A percentile compares a stretch with the other conserved stretches of the same genome.
These are phyloP conservation scores for Monilinia laxa DNA, from an alignment of 2,329 filamentous ascomycete genomes.

Conservation along the genomic window DNA sequence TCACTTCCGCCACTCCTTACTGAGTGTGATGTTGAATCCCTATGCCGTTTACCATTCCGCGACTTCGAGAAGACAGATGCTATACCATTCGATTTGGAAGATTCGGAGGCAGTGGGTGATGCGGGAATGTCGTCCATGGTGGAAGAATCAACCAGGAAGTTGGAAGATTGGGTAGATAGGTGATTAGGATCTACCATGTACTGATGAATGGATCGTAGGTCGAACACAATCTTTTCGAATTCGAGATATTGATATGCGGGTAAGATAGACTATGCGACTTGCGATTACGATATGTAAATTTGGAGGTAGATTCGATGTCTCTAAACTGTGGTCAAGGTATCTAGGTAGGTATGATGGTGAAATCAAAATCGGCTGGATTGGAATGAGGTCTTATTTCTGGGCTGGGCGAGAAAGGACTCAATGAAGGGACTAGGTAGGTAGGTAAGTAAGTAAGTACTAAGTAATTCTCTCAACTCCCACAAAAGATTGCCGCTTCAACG, in stretches of 20 bases:
- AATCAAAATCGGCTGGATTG: background rate
- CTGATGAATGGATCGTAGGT: background rate
- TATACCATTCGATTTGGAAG: slow-evolving; percentile 33
- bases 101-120: slow-evolving; percentile 27
- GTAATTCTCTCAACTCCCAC: background rate
- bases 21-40: slow-evolving; percentile 34
- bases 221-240: background rate
- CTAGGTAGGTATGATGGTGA: background rate
- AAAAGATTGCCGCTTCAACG: background rate
- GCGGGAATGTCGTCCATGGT: slow-evolving; percentile 19
- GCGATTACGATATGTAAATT: background rate
- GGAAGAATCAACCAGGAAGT: slow-evolving; percentile 3
- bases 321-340: background rate
- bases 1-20: slow-evolving; percentile 35
- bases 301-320: background rate
- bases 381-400: background rate
- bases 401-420: no score
- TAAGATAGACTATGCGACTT: background rate
- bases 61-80: slow-evolving; percentile 35
- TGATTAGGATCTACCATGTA: background rate
- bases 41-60: slow-evolving; percentile 30
- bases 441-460: background rate
- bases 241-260: background rate
- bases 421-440: no score
- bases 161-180: background rate